Base-by-base conservation (phyloP, 345 rosid species). In the Linum trigynum region DNA sequence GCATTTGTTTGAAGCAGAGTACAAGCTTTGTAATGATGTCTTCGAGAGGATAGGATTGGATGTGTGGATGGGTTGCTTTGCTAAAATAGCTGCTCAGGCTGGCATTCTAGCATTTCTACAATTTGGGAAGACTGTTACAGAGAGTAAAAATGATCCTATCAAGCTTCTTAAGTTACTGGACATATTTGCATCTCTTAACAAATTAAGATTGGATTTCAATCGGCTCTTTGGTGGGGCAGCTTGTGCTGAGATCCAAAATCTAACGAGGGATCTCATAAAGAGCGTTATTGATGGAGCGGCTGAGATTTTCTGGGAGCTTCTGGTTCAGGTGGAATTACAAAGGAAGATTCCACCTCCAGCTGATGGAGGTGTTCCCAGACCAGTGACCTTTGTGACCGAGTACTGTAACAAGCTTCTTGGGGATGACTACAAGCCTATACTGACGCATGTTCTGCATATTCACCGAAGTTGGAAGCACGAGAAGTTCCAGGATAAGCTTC, bases 401-500 rank as follows among this genome's bases (percentile, higher is more conserved):
- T 41, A 41, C 5, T 41, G 45, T 41, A 41, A 41, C 8, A 41
- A 41, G 45, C 45, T 41, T 41, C 45, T 41, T 41, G 45, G 6
- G 45, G 8, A 4, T 4, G 8, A 41, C 8, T 41, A 56, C 36
- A 32, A 56, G 71, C 87, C 95, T 7, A 78, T 92, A 39, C 79
- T 94, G 55, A 82, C 83, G 48, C 97, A 94, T 73, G 6, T 56
- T 56, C 81, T 94, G 61, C 76, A 84, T 58, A 94, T 94, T 67
- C 95, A 90, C 64, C 90, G 86, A 50, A 90, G 95, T 77, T 94
- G 99, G 99, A 90, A 86, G 80, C 87, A 80, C 3, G 95, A 90
- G 76, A 84, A 79, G 66, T 94, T 94, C 75, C 97, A 88, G 80
- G 97, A 94, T 77, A 83, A 64, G 73, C 86, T 86, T 41, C 85